phyloP scores from a whole-genome alignment of 2,329 filamentous ascomycete genomes.

The Neofusicoccum laricinum region DNA sequence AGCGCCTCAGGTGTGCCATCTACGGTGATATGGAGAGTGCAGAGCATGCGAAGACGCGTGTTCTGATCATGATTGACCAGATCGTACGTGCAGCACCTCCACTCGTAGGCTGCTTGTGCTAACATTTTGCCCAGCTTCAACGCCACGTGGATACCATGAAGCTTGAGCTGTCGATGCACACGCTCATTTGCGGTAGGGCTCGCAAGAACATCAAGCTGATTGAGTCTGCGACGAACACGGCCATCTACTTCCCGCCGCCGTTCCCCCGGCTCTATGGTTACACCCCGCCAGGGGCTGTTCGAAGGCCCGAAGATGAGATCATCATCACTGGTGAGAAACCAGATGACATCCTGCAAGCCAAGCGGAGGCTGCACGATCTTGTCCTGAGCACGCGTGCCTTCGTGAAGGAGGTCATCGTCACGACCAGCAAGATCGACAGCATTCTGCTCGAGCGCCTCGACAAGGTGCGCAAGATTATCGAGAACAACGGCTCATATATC shows the following conservation, averaged over 20 bases:
- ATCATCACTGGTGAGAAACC: constrained; percentile 90
- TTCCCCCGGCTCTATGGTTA: constrained; percentile 93
- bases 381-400: constrained; percentile 71
- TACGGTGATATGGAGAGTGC: constrained; percentile 94
- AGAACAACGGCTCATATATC: constrained; percentile 93
- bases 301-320: constrained; percentile 83
- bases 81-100: constrained; percentile 58
- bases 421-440: constrained; percentile 89
- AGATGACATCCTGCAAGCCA: constrained; percentile 82
- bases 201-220: constrained; percentile 98
- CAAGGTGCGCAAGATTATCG: constrained; percentile 97
- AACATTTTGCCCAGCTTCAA: constrained; percentile 56
- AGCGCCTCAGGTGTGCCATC: constrained; percentile 87
- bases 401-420: constrained; percentile 88
- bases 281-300: constrained; percentile 74
- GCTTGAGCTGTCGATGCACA: constrained; percentile 84
- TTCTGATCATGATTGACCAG: constrained; percentile 96
- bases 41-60: constrained; percentile 93
- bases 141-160: constrained; percentile 75
- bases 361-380: constrained; percentile 85
- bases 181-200: constrained; percentile 86
- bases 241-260: constrained; percentile 95
- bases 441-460: constrained; percentile 88
- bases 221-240: constrained; percentile 90
- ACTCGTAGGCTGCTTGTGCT: constrained; percentile 27